These are phyloP conservation scores for Lathyrus oleraceus DNA, from an alignment of 306 rosid species.

Conservation along the genomic window DNA sequence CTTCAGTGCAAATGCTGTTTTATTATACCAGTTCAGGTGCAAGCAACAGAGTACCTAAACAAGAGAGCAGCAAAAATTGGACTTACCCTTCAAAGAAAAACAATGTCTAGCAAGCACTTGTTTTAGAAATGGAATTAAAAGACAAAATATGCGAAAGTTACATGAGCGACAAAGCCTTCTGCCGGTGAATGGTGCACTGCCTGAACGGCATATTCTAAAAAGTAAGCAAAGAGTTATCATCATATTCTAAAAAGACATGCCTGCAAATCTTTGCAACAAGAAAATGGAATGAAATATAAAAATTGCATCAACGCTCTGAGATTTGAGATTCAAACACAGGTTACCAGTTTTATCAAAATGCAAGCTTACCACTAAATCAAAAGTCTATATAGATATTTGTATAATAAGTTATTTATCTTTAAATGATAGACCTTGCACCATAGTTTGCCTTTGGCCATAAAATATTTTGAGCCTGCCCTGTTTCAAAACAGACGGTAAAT, in stretches of 20 bases:
- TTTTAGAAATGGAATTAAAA: conserved; percentile 69
- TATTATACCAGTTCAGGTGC: conserved; percentile 69
- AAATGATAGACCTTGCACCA: neutral
- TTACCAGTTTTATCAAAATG: neutral
- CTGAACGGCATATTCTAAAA: neutral
- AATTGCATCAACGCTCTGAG: too few species aligned
- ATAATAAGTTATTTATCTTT: neutral
- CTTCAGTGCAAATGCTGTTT: conserved; percentile 28
- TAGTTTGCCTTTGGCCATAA: neutral
- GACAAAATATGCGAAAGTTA: conserved; percentile 58
- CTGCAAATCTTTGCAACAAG: too few species aligned
- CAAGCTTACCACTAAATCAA: neutral
- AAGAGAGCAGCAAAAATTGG: conserved; percentile 34
- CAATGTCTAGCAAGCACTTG: conserved; percentile 61
- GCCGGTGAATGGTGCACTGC: conserved; percentile 34
- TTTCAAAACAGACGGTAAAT: neutral
- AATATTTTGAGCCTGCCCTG: neutral
- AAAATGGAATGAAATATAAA: too few species aligned
- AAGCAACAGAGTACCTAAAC: conserved; percentile 65
- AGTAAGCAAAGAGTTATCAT: too few species aligned
- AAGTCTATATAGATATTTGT: neutral
- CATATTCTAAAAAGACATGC: too few species aligned
- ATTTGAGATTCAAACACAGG: neutral
- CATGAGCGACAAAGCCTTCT: conserved; percentile 44
- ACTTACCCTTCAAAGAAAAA: conserved; percentile 39